Evolutionary conservation across 1,284 basidiomycete species (phyloP), one percentile per base, ranked within the genome.

Genomic region (Tilletia setariae): DNA sequence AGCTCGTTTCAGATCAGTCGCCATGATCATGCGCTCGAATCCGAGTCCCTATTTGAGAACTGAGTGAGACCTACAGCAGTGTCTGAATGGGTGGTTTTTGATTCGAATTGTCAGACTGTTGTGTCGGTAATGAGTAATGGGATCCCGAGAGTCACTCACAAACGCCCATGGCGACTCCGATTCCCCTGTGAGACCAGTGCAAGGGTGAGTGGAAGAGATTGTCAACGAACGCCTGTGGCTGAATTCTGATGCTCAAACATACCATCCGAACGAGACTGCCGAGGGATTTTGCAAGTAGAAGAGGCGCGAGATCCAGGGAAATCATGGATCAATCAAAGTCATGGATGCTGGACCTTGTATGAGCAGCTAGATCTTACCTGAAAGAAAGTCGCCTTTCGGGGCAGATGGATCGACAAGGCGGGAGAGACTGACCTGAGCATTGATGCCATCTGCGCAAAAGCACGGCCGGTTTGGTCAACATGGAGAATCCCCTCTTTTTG

Each of bases 331-430:
- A n/a, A n/a, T n/a, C n/a, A 49, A n/a, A 19, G 47, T 21, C 16
- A 25, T 25, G 11, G 28, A 25, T 16, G 1, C 25, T 28, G 21
- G 9, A 19, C 13, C 28, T 30, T 56, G 51, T 56, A 28, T 19
- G 32, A 35, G 25, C 2, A 35, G 28, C 1, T 21, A 40, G 15
- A 46, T 64, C 70, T 70, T 61, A 51, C 70, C 65, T 25, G 63
- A 66, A 7, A 71, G 67, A 42, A 70, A 71, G 30, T 63, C 35
- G 70, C 73, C 78, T 63, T 76, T 74, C 35, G 76, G 62, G 1
- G 56, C 9, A 13, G 16, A 28, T 1, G 72, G 67, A 21, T 76
- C 71, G 69, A 73, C 64, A 32, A 76, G 70, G 25, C 64, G 21
- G 25, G 73, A 74, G 25, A 63, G 42, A 63, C 42, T 62, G 65